phyloP scores from a whole-genome alignment of 1,284 basidiomycete genomes.

The Stygiomarasmius scandens region DNA sequence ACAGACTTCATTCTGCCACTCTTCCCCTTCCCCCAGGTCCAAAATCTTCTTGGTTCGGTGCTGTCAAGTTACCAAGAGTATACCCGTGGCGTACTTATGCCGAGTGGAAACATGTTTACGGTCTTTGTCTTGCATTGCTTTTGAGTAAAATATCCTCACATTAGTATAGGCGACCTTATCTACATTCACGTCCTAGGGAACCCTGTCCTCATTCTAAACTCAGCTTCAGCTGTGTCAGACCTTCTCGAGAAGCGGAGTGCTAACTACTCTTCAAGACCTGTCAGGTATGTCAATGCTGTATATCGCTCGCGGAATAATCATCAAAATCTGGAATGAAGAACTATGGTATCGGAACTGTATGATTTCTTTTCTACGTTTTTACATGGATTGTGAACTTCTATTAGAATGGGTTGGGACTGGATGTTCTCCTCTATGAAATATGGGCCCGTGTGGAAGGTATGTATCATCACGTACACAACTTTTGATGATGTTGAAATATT shows the following conservation, averaged over 20 bases:
- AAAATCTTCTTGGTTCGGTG: constrained; percentile 37
- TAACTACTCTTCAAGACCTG: constrained; percentile 49
- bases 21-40: constrained; percentile 48
- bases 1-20: constrained; percentile 1
- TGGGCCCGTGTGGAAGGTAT: constrained; percentile 40
- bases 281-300: constrained; percentile 15
- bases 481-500: constrained; percentile 13
- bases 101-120: constrained; percentile 47
- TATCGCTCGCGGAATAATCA: background rate
- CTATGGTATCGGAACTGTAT: constrained; percentile 51
- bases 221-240: constrained; percentile 40
- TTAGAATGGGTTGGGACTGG: constrained; percentile 53
- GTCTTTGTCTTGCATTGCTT: constrained; percentile 27
- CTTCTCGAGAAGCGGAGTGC: constrained; percentile 47
- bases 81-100: constrained; percentile 52
- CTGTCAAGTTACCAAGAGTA: constrained; percentile 36
- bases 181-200: constrained; percentile 50
- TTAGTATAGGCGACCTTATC: constrained; percentile 45
- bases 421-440: constrained; percentile 49
- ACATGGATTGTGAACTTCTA: background rate
- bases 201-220: constrained; percentile 50
- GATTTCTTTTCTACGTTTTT: background rate
- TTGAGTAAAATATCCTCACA: constrained; percentile 1
- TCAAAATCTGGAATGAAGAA: constrained; percentile 22
- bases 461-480: constrained; percentile 4